Evolutionary conservation across 257 asterid species (phyloP), one percentile per base, ranked within the genome.

Genomic region (Forsythia viridissima): DNA sequence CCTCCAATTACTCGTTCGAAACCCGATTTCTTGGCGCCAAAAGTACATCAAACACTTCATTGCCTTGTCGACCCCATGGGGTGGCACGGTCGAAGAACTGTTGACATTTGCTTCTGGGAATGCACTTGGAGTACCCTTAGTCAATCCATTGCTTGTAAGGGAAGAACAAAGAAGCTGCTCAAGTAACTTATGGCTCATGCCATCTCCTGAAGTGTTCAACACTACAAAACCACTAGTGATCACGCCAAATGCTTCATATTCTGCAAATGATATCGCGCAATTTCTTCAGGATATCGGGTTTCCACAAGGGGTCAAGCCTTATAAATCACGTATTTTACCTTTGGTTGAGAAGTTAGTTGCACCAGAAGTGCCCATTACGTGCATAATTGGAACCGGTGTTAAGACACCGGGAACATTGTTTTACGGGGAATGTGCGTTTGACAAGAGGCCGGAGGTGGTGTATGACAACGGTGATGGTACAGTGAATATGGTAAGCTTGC

Each of bases 381-480:
- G 97, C 70, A 72, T 94, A 3, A 77, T 88, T 30, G 99, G 98
- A 21, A 84, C 88, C 16, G 94, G 90, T 42, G 88, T 93, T 20
- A 51, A 43, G 71, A 94, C 99, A 0, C 79, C 90, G 3, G 99
- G 87, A 87, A 83, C 41, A 39, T 71, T 94, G 83, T 24, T 85
- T 18, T 94, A 86, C 36, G 90, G 88, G 69, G 90, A 83, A 3
- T 34, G 80, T 1, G 92, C 90, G 41, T 91, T 91, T 42, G 96
- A 93, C 34, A 72, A 85, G 94, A 72, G 8, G 75, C 95, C 95
- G 21, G 91, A 93, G 72, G 78, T 92, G 12, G 82, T 65, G 59
- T 88, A 91, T 44, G 99, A 97, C 3, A 94, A 94, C 51, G 98
- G 99, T 5, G 99, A 94, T 74, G 98, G 98, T 0, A 94, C 97